Evolutionary conservation across 2,329 filamentous ascomycete species (phyloP).

Genomic region (Fusarium circinatum): DNA sequence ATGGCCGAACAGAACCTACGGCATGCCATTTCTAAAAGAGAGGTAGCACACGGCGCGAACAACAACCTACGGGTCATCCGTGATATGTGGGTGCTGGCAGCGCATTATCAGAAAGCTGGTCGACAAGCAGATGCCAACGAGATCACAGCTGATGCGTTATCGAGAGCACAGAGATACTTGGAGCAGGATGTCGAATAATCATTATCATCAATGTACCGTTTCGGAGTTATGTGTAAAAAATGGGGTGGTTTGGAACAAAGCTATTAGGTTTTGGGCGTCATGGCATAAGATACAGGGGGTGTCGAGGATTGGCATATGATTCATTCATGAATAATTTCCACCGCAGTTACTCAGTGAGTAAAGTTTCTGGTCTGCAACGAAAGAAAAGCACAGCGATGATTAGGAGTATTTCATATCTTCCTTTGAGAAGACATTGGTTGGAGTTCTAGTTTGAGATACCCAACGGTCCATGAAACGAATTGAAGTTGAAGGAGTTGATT

Average conservation of each 20-base stretch:
- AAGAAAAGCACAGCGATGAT: conserved; percentile 17
- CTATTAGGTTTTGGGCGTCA: conserved; percentile 12
- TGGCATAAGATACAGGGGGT: background rate
- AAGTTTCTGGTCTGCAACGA: background rate
- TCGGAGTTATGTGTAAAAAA: conserved; percentile 6
- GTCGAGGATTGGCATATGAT: background rate
- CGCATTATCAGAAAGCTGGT: conserved; percentile 47
- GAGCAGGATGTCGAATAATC: conserved; percentile 35
- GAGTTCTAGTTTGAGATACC: conserved; percentile 33
- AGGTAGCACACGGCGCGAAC: conserved; percentile 49
- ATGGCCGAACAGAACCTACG: conserved; percentile 49
- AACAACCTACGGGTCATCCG: conserved; percentile 51
- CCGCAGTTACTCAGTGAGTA: background rate
- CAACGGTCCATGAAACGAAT: conserved; percentile 23
- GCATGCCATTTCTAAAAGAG: conserved; percentile 48
- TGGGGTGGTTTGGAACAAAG: background rate
- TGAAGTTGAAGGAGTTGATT: conserved; percentile 6
- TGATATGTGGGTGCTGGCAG: conserved; percentile 53
- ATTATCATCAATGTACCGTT: background rate
- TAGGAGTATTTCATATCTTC: conserved; percentile 10
- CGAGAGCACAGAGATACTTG: conserved; percentile 47
- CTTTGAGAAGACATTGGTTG: conserved; percentile 16
- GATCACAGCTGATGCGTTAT: conserved; percentile 48
- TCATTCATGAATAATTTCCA: background rate
- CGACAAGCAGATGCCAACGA: conserved; percentile 42